Evolutionary conservation across 2,329 filamentous ascomycete species (phyloP).

Genomic region (Clarireedia hainanense): DNA sequence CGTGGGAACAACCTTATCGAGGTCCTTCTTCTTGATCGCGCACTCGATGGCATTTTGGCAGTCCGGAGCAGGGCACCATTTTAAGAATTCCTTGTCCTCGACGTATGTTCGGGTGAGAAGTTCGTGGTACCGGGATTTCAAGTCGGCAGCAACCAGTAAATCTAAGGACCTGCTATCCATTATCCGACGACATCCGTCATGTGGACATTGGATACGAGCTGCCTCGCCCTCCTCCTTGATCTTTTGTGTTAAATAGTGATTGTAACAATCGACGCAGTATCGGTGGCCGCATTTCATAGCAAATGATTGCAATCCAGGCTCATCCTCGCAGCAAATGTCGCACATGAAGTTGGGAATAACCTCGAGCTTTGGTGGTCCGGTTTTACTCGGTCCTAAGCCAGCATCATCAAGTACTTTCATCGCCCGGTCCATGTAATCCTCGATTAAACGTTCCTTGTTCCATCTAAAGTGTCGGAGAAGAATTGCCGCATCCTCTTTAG

Average conservation of each 20-base stretch:
- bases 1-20: constrained; percentile 79
- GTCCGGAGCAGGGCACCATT: constrained; percentile 98
- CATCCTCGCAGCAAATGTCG: constrained; percentile 95
- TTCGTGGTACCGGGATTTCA: constrained; percentile 64
- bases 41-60: constrained; percentile 92
- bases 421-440: constrained; percentile 89
- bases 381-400: constrained; percentile 63
- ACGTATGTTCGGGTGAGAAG: constrained; percentile 92
- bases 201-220: constrained; percentile 86
- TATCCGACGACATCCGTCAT: constrained; percentile 78
- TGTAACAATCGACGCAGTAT: constrained; percentile 88
- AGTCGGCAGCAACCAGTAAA: constrained; percentile 55
- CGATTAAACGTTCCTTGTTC: constrained; percentile 93
- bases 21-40: constrained; percentile 75
- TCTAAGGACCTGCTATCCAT: constrained; percentile 85
- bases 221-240: constrained; percentile 94
- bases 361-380: constrained; percentile 58
- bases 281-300: constrained; percentile 92
- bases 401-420: constrained; percentile 75
- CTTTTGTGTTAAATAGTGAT: constrained; percentile 85
- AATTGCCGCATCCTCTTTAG: constrained; percentile 84
- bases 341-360: constrained; percentile 72
- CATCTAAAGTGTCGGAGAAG: constrained; percentile 82
- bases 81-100: constrained; percentile 89
- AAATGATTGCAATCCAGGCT: constrained; percentile 68